phyloP scores from a whole-genome alignment of 305 asterid genomes.

The Fraxinus paxiana region DNA sequence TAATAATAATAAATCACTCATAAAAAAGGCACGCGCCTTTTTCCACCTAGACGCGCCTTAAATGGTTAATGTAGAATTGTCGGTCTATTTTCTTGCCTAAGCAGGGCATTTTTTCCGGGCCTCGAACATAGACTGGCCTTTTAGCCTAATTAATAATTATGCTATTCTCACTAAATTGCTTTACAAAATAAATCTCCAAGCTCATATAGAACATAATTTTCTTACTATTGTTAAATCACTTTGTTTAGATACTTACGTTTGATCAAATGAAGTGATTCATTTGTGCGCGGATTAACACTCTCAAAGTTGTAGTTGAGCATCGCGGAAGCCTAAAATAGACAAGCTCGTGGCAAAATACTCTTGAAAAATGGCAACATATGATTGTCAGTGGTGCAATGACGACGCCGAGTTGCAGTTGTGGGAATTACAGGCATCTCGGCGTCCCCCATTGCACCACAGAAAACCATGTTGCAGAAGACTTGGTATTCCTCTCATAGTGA shows the following conservation, averaged over 20 bases:
- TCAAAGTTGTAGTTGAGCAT: not conserved
- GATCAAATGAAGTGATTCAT: not conserved
- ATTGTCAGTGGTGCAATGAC: slow-evolving; percentile 41
- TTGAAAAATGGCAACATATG: slow-evolving; percentile 30
- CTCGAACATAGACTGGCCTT: too few relatives aligned
- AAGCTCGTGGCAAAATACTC: not conserved
- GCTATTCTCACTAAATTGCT: not conserved
- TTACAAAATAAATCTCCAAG: not conserved
- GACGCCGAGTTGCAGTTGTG: slow-evolving; percentile 22
- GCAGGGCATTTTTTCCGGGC: too few relatives aligned
- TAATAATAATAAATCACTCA: too few relatives aligned
- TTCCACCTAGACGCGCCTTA: too few relatives aligned
- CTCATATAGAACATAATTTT: not conserved
- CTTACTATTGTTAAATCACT: not conserved
- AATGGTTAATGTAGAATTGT: too few relatives aligned
- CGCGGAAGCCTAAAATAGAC: not conserved
- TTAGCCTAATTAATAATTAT: not conserved
- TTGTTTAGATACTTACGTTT: not conserved
- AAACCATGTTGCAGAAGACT: slow-evolving; percentile 23
- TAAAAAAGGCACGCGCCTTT: too few relatives aligned
- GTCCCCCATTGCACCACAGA: slow-evolving; percentile 47
- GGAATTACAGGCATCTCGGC: slow-evolving; percentile 20
- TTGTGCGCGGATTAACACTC: not conserved
- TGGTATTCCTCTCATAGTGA: not conserved
- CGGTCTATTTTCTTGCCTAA: too few relatives aligned